Base-by-base conservation (phyloP, 352 stramenopile species). In the Globisporangium rhizosaccharum region DNA sequence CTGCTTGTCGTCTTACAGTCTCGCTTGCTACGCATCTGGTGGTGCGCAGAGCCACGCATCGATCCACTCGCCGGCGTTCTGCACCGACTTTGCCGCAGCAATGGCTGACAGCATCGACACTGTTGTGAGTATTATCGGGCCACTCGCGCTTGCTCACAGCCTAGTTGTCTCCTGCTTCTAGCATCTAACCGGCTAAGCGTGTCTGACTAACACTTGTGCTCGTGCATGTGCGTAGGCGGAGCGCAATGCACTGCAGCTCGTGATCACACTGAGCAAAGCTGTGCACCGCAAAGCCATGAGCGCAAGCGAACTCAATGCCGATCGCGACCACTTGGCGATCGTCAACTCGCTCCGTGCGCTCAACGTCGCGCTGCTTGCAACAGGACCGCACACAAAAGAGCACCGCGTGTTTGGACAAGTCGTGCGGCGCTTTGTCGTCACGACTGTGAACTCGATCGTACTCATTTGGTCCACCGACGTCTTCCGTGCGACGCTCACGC, bases 261-360 rank as follows among this genome's bases (percentile, higher is more conserved):
- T 94, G 7, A 70, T 90, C 10, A 92, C 85, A 0, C 69, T 92
- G 9, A 87, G 67, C 56, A 92, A 87, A 66, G 85, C 72, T 36
- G 75, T 87, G 7, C 84, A 85, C 42, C 79, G 82, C 2, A 87
- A 81, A 44, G 57, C 75, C 11, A 59, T 68, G 18, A 55, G 57
- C 17, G 65, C 71, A 17, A 65, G 65, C 41, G 76, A 81, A 30
- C 58, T 60, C 25, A 58, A 55, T 1, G 59, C 59, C 6, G 80
- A 87, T 30, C 75, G 64, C 1, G 81, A 92, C 5, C 79, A 87
- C 17, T 55, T 63, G 20, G 82, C 75, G 0, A 87, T 88, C 51
- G 66, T 84, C 28, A 88, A 81, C 15, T 85, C 82, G 25, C 70
- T 95, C 18, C 72, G 76, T n/a, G 71, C 76, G 3, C 59, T 93